Evolutionary conservation across 495 filamentous ascomycete species (phyloP).

Genomic region (Podospora conica): DNA sequence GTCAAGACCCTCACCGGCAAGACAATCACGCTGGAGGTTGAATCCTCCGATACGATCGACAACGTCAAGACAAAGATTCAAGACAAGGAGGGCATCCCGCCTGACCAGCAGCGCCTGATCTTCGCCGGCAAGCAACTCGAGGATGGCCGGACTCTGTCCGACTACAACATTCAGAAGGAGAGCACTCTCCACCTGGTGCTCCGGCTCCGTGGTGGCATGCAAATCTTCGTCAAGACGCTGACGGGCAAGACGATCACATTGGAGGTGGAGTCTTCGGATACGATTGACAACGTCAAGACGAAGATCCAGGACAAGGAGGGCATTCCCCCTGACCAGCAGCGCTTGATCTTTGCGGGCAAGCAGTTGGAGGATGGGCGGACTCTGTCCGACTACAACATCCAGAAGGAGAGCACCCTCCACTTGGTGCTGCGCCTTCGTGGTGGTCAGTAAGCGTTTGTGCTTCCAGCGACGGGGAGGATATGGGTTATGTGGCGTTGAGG

Average conservation of each 20-base stretch:
- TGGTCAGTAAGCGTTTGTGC: conserved; percentile 53
- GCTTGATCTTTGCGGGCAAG: conserved; percentile 87
- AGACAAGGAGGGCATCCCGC: conserved; percentile 98
- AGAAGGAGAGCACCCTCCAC: conserved; percentile 87
- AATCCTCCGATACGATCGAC: conserved; percentile 87
- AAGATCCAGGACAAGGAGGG: conserved; percentile 95
- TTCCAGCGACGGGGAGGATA: conserved; percentile 11
- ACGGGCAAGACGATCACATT: conserved; percentile 91
- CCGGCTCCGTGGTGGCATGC: conserved; percentile 95
- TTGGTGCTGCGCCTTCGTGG: conserved; percentile 84
- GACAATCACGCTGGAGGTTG: conserved; percentile 89
- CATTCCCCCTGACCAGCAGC: conserved; percentile 83
- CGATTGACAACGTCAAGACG: conserved; percentile 87
- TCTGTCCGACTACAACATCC: conserved; percentile 86
- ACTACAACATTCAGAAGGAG: conserved; percentile 99
- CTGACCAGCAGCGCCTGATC: conserved; percentile 98
- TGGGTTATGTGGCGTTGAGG: conserved; percentile 13
- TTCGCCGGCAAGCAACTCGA: conserved; percentile 85
- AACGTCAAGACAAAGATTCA: conserved; percentile 95
- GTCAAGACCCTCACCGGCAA: conserved; percentile 78
- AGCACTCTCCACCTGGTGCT: conserved; percentile 96
- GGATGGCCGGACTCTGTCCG: conserved; percentile 82
- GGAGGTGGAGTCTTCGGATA: conserved; percentile 83
- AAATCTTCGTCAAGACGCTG: conserved; percentile 90
- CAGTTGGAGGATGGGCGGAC: conserved; percentile 83